These are phyloP conservation scores for Yamadazyma mexicana DNA, from an alignment of 1,139 yeast species.

Conservation along the genomic window DNA sequence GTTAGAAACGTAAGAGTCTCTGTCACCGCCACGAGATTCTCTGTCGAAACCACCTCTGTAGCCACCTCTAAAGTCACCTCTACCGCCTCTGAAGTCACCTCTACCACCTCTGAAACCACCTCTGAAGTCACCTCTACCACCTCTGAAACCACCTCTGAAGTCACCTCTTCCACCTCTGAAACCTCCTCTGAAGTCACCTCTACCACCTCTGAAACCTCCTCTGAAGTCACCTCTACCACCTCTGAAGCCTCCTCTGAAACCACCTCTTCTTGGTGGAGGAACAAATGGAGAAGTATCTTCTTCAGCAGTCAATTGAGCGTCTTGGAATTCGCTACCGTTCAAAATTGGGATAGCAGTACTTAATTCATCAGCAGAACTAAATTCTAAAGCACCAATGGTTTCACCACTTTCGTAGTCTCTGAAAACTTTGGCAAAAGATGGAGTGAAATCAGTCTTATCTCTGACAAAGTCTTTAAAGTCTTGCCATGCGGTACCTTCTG, in stretches of 20 bases:
- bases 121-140: constrained; percentile 38
- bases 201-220: constrained; percentile 29
- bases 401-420: constrained; percentile 59
- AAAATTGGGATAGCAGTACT: constrained; percentile 66
- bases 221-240: constrained; percentile 41
- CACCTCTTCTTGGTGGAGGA: constrained; percentile 59
- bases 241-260: constrained; percentile 42
- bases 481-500: constrained; percentile 82
- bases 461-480: constrained; percentile 79
- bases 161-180: constrained; percentile 43
- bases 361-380: constrained; percentile 71
- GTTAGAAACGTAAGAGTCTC: constrained; percentile 33
- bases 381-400: constrained; percentile 77
- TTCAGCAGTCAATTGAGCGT: constrained; percentile 63
- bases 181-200: constrained; percentile 44
- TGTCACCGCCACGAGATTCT: constrained; percentile 37
- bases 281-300: constrained; percentile 81
- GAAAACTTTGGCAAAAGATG: constrained; percentile 72
- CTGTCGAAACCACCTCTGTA: constrained; percentile 39
- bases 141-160: constrained; percentile 38
- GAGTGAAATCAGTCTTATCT: constrained; percentile 63
- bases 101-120: constrained; percentile 36
- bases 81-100: constrained; percentile 34
- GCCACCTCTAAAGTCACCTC: constrained; percentile 40
- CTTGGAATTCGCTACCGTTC: constrained; percentile 73